These are phyloP conservation scores for Hypericum androsaemum DNA, from an alignment of 345 rosid species.

Conservation along the genomic window DNA sequence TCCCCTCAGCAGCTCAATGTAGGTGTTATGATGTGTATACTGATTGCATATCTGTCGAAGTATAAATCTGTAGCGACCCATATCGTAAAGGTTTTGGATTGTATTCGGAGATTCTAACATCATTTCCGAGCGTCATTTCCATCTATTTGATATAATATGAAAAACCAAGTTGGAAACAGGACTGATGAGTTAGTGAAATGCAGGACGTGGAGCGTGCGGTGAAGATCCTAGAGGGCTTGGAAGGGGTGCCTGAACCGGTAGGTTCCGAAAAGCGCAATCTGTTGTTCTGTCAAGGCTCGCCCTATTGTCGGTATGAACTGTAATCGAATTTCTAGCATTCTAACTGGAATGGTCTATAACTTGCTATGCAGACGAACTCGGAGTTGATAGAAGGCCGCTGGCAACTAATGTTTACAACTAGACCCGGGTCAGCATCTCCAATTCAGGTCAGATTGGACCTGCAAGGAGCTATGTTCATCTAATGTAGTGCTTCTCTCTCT, in stretches of 20 bases:
- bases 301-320: not conserved
- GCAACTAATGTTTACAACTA: conserved; percentile 88
- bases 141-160: not conserved
- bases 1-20: conserved; percentile 69
- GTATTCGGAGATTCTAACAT: not conserved
- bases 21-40: not conserved
- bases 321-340: not conserved
- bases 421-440: conserved; percentile 96
- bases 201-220: conserved; percentile 79
- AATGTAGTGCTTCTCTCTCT: not conserved
- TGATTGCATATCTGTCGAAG: too few species aligned
- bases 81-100: conserved; percentile 1
- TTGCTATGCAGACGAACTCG: conserved; percentile 49
- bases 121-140: not conserved
- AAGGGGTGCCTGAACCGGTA: conserved; percentile 70
- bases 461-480: not conserved
- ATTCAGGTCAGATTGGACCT: conserved; percentile 50
- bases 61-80: too few species aligned
- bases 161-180: not conserved
- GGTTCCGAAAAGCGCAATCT: conserved; percentile 4
- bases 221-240: conserved; percentile 52
- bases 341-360: not conserved
- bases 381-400: conserved; percentile 79
- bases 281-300: not conserved
- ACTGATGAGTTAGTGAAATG: not conserved